Conservation (phyloP, 495 filamentous ascomycete genomes). For the Podospora pseudopauciseta region DNA sequence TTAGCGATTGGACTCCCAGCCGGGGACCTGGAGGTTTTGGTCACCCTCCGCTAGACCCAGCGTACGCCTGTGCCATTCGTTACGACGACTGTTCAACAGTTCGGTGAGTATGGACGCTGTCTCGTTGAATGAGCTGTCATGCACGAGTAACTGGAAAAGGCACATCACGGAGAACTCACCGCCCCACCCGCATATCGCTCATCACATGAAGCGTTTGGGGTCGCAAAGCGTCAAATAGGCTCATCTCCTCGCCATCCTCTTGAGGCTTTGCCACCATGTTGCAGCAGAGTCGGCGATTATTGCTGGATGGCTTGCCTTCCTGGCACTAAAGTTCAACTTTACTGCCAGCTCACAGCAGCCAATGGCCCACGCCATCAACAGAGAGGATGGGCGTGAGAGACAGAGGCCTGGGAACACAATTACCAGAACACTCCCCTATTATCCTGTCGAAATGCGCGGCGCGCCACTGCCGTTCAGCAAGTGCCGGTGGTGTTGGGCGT, state of each 20-base stretch:
- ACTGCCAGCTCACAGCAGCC: background rate
- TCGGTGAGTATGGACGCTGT: background rate
- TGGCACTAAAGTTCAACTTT: background rate
- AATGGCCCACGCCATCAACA: background rate
- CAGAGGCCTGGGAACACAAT: too few species aligned
- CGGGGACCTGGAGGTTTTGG: too few species aligned
- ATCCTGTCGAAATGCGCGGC: background rate
- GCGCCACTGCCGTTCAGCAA: background rate
- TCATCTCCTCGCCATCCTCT: background rate
- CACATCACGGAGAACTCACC: constrained; percentile 1
- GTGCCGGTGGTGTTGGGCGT: background rate
- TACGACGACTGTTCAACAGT: background rate
- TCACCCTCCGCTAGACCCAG: background rate
- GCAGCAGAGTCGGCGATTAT: constrained; percentile 9
- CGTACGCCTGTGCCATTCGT: background rate
- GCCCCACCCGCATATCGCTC: background rate
- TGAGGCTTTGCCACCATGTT: constrained; percentile 1
- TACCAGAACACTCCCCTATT: too few species aligned
- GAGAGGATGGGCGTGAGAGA: background rate
- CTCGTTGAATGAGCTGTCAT: background rate
- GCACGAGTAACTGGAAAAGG: background rate
- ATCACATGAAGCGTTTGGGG: background rate
- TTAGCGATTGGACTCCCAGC: too few species aligned
- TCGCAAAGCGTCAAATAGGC: constrained; percentile 3
- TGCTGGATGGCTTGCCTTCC: background rate